These are phyloP conservation scores for Chrysoporthe puriensis DNA, from an alignment of 2,329 filamentous ascomycete species.

Conservation along the genomic window DNA sequence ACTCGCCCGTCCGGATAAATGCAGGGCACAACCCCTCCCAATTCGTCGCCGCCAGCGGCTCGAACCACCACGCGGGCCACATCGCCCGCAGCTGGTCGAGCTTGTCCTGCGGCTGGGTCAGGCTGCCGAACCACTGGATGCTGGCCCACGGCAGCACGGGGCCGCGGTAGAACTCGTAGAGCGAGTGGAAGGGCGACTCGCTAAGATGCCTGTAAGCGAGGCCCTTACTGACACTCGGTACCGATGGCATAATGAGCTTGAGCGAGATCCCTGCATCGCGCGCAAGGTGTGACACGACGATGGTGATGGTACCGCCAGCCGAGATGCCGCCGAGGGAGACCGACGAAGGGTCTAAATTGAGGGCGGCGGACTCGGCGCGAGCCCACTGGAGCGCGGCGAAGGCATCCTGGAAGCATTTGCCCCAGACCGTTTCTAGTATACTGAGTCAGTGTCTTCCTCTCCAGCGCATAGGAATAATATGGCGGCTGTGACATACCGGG, in stretches of 20 bases:
- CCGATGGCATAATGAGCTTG: slow-evolving; percentile 40
- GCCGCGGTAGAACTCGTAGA: slow-evolving; percentile 39
- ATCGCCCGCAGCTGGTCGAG: slow-evolving; percentile 32
- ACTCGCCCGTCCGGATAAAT: slow-evolving; percentile 40
- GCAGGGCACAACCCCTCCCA: slow-evolving; percentile 40
- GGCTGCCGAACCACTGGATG: slow-evolving; percentile 39
- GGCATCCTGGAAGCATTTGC: slow-evolving; percentile 42
- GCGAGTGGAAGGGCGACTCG: slow-evolving; percentile 41
- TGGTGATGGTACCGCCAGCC: slow-evolving; percentile 41
- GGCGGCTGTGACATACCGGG: slow-evolving; percentile 21
- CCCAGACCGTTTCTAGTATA: slow-evolving; percentile 38
- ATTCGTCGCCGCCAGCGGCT: slow-evolving; percentile 38
- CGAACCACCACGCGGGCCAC: slow-evolving; percentile 42
- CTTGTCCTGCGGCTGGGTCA: slow-evolving; percentile 36
- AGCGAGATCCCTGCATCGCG: slow-evolving; percentile 43
- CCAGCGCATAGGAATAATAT: too few relatives aligned
- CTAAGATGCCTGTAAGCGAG: slow-evolving; percentile 38
- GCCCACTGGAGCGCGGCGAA: slow-evolving; percentile 43
- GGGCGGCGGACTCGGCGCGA: slow-evolving; percentile 30
- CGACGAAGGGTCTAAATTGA: slow-evolving; percentile 40
- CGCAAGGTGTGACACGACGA: slow-evolving; percentile 43
- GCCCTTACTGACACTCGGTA: slow-evolving; percentile 35
- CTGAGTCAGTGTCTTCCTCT: background rate
- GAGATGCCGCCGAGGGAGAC: slow-evolving; percentile 45
- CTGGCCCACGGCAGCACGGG: slow-evolving; percentile 41